A percentile compares a stretch with the other conserved stretches of the same genome.
Conservation (phyloP, 345 rosid genomes). For the Populus tremula region DNA sequence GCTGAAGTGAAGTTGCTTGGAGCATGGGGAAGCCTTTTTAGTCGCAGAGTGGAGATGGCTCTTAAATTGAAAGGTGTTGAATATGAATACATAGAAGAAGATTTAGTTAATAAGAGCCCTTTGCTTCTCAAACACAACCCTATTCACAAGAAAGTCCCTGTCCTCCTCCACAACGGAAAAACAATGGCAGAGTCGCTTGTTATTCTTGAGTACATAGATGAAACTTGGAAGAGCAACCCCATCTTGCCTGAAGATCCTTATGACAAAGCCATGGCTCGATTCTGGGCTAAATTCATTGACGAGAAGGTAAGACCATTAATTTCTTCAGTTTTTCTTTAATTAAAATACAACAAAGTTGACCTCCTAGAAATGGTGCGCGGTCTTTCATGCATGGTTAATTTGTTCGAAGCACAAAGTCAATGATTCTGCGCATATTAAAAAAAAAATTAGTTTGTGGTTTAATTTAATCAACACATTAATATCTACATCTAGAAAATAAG, state of each 20-base stretch:
- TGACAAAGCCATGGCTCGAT: conserved; percentile 29
- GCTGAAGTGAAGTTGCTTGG: conserved; percentile 33
- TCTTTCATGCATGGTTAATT: too few relatives aligned
- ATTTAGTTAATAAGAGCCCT: conserved; percentile 24
- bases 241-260: conserved; percentile 25
- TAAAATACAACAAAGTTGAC: too few relatives aligned
- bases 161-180: conserved; percentile 29
- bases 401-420: too few relatives aligned
- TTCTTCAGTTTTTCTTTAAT: neutral
- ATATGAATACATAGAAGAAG: conserved; percentile 31
- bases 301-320: conserved; percentile 23
- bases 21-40: conserved; percentile 19
- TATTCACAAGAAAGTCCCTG: conserved; percentile 36
- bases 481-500: too few relatives aligned
- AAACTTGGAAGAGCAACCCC: conserved; percentile 35
- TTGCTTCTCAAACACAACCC: conserved; percentile 34
- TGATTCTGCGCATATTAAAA: too few relatives aligned
- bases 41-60: conserved; percentile 27
- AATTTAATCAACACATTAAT: too few relatives aligned
- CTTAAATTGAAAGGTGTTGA: conserved; percentile 34
- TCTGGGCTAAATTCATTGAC: conserved; percentile 35
- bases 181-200: conserved; percentile 26
- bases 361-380: too few relatives aligned
- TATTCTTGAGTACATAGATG: conserved; percentile 34
- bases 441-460: too few relatives aligned